Percentiles rank a stretch among this genome's conserved stretches.
Conservation (phyloP, 805 yeast genomes). For the Grigorovia humatica region DNA sequence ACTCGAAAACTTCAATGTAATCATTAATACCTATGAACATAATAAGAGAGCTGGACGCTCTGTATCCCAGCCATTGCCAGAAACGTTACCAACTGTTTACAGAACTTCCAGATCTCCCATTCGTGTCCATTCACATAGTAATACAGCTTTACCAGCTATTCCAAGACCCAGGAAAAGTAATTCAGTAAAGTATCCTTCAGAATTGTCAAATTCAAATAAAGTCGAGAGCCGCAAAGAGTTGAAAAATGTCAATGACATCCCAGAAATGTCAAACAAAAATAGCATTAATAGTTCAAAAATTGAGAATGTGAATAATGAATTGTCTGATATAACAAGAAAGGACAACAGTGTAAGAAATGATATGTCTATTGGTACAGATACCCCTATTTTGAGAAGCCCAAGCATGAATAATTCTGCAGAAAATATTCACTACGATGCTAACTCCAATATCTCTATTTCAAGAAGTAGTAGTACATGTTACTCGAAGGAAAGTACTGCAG, state of each 20-base stretch:
- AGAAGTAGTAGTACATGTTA: neutral
- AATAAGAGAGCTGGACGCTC: constrained; percentile 4
- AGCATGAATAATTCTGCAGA: neutral
- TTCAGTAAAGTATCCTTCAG: constrained; percentile 12
- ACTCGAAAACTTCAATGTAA: constrained; percentile 38
- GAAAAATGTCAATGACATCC: neutral
- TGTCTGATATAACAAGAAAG: neutral
- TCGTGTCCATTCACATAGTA: neutral
- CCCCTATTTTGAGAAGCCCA: no score
- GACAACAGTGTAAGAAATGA: no score
- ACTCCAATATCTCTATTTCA: neutral
- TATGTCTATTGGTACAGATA: no score
- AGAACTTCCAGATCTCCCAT: neutral
- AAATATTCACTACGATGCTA: neutral
- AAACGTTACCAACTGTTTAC: neutral
- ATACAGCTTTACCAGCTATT: constrained; percentile 10
- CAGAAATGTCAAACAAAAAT: neutral
- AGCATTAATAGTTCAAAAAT: neutral
- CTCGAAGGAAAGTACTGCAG: neutral
- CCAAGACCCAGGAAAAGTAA: constrained; percentile 23
- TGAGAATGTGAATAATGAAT: neutral
- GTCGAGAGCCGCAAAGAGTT: neutral
- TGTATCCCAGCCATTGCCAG: neutral
- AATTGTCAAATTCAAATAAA: neutral
- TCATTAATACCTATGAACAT: constrained; percentile 15